Conservation (phyloP, 2,329 filamentous ascomycete genomes). For the Bipolaris zeicola region DNA sequence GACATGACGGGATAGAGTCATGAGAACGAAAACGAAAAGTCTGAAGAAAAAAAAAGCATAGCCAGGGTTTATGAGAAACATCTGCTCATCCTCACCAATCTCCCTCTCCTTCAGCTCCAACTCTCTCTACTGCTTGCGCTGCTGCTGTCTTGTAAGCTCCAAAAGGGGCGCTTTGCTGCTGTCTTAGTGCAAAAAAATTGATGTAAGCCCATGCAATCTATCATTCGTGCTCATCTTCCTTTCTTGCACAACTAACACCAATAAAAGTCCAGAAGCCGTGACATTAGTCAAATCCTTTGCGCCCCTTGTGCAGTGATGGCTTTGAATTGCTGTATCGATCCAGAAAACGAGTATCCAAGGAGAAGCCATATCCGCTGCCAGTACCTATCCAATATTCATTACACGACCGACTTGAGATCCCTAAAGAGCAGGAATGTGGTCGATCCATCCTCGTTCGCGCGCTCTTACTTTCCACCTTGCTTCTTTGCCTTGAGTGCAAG, state of each 20-base stretch:
- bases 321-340: not conserved
- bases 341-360: not conserved
- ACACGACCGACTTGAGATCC: not conserved
- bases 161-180: not conserved
- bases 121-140: not conserved
- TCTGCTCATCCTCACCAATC: not conserved
- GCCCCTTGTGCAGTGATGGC: not conserved
- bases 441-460: not conserved
- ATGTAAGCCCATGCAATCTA: not conserved
- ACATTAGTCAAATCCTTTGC: not conserved
- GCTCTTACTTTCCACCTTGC: slow-evolving; percentile 34
- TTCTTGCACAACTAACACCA: not conserved
- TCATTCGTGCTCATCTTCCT: not conserved
- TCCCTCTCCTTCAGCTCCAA: not conserved
- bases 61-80: not conserved
- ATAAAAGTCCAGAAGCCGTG: not conserved
- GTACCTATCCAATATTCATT: slow-evolving; percentile 1
- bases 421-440: not conserved
- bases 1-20: no score
- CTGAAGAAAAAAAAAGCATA: no score
- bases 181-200: not conserved
- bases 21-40: no score
- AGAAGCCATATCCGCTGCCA: not conserved
- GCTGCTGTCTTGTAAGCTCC: not conserved
- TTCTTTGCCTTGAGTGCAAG: slow-evolving; percentile 46